These are phyloP conservation scores for Aurantiochytrium sp. DNA, from an alignment of 108 stramenopile genomes.

Conservation along the genomic window DNA sequence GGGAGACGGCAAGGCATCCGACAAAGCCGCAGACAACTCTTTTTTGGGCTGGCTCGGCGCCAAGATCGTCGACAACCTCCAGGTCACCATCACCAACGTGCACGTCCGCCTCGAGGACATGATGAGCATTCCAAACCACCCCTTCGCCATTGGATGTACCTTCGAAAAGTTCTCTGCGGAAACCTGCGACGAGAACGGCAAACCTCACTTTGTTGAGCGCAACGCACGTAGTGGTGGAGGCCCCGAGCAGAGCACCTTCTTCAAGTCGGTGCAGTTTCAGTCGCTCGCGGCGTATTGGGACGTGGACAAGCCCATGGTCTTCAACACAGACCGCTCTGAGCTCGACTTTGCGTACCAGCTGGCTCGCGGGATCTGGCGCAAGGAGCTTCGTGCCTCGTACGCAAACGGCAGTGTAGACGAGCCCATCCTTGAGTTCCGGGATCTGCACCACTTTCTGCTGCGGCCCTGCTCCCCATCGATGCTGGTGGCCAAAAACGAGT, in stretches of 20 bases:
- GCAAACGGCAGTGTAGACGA: neutral
- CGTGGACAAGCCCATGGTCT: neutral
- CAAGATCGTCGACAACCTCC: constrained; percentile 27
- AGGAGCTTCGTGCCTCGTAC: neutral
- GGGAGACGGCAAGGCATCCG: neutral
- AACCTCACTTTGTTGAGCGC: neutral
- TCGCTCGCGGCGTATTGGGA: constrained; percentile 29
- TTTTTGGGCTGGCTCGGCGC: constrained; percentile 8
- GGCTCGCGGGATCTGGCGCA: neutral
- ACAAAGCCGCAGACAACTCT: neutral
- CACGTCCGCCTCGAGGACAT: constrained; percentile 30
- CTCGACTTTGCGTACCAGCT: constrained; percentile 16
- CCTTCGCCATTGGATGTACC: neutral
- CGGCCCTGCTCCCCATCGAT: neutral
- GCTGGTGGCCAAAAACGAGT: neutral
- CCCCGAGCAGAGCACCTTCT: neutral
- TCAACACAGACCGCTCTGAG: constrained; percentile 9
- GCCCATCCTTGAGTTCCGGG: neutral
- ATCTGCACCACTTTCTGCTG: constrained; percentile 1
- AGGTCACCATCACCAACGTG: constrained; percentile 7
- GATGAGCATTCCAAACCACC: neutral
- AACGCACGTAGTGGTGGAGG: neutral
- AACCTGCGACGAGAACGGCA: neutral
- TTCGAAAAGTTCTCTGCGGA: neutral
- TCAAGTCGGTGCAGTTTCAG: neutral